Evolutionary conservation across 2,329 filamentous ascomycete species (phyloP).

Genomic region (Mycosphaerella sp.): DNA sequence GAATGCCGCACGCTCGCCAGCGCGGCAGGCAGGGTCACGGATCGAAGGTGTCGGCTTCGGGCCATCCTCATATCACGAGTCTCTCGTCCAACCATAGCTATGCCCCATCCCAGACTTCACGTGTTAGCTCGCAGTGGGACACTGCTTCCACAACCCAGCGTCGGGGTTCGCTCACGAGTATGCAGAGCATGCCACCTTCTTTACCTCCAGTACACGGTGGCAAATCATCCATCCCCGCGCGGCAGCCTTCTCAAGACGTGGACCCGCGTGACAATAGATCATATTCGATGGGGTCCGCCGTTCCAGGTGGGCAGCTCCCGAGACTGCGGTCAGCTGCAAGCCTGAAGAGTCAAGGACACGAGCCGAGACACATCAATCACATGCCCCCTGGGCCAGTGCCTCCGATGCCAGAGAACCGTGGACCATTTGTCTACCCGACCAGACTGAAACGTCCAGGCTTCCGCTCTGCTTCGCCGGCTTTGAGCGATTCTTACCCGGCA

Average conservation of each 20-base stretch:
- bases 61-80: slow-evolving; percentile 22
- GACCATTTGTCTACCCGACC: slow-evolving; percentile 39
- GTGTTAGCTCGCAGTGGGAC: slow-evolving; percentile 36
- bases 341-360: slow-evolving; percentile 38
- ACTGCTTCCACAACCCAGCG: slow-evolving; percentile 35
- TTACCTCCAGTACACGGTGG: slow-evolving; percentile 26
- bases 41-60: slow-evolving; percentile 33
- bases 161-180: slow-evolving; percentile 38
- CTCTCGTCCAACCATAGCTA: slow-evolving; percentile 30
- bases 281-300: slow-evolving; percentile 38
- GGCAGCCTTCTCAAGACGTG: slow-evolving; percentile 20
- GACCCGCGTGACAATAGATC: slow-evolving; percentile 37
- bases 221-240: slow-evolving; percentile 20
- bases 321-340: slow-evolving; percentile 42
- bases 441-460: slow-evolving; percentile 39
- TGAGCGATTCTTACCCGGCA: slow-evolving; percentile 37
- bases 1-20: slow-evolving; percentile 33
- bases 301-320: slow-evolving; percentile 34
- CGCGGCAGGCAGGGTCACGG: slow-evolving; percentile 34
- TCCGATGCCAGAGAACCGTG: slow-evolving; percentile 32
- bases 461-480: slow-evolving; percentile 39
- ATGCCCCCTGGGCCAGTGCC: slow-evolving; percentile 31
- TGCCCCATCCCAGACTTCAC: slow-evolving; percentile 38
- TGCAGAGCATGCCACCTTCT: slow-evolving; percentile 40
- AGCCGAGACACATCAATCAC: slow-evolving; percentile 26